A percentile compares a stretch with the other conserved stretches of the same genome.
Conservation (phyloP, 2,329 filamentous ascomycete genomes). For the Alternaria sp. region DNA sequence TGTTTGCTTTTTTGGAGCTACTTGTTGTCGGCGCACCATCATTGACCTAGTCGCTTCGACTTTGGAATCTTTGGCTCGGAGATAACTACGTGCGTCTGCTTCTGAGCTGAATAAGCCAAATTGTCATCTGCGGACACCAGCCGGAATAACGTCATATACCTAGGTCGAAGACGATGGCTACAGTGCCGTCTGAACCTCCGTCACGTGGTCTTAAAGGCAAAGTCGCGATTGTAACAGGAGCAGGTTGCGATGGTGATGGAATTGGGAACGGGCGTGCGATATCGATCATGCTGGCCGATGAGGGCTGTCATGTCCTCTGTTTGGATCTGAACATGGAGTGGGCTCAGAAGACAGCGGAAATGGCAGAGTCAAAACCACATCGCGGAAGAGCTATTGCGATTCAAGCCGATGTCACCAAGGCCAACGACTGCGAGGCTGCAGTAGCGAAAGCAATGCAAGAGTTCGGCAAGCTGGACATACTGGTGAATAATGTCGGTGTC, state of each 20-base stretch:
- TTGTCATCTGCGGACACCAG: not conserved
- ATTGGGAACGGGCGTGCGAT: conserved; percentile 67
- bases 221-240: conserved; percentile 65
- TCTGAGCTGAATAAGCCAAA: not conserved
- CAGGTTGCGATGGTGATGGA: conserved; percentile 62
- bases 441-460: conserved; percentile 51
- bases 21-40: not conserved
- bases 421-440: conserved; percentile 57
- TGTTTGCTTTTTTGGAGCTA: not conserved
- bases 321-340: conserved; percentile 59
- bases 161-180: conserved; percentile 9
- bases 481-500: conserved; percentile 70
- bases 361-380: conserved; percentile 53
- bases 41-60: not conserved
- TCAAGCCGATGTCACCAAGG: conserved; percentile 62
- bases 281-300: conserved; percentile 65
- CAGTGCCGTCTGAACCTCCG: conserved; percentile 34
- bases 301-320: conserved; percentile 65
- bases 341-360: conserved; percentile 61
- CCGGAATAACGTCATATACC: not conserved
- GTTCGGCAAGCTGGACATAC: conserved; percentile 66
- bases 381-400: conserved; percentile 52
- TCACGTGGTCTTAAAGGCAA: conserved; percentile 51
- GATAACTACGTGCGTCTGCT: not conserved
- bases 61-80: not conserved